A percentile compares a stretch with the other conserved stretches of the same genome.
These are phyloP conservation scores for Theobroma cacao DNA, from an alignment of 345 rosid genomes.

Conservation along the genomic window DNA sequence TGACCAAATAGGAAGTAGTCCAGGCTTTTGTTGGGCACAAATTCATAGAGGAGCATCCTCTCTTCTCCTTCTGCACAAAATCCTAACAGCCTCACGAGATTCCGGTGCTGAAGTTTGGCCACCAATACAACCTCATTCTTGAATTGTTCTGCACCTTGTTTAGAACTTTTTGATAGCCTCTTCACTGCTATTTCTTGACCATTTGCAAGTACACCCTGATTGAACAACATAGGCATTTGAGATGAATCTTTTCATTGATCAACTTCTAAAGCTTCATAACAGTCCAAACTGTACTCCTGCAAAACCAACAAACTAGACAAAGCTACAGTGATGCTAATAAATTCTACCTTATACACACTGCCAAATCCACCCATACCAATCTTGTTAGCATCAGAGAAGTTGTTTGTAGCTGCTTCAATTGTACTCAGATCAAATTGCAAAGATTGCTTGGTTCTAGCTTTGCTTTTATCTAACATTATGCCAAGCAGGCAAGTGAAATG, in stretches of 20 bases:
- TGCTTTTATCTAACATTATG: neutral
- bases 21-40: slow-evolving; percentile 23
- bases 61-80: slow-evolving; percentile 20
- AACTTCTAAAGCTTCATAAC: neutral
- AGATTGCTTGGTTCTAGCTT: neutral
- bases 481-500: neutral
- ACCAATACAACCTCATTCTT: slow-evolving; percentile 22
- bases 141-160: slow-evolving; percentile 20
- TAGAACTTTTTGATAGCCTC: slow-evolving; percentile 18
- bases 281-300: neutral
- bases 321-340: neutral
- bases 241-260: too few relatives aligned
- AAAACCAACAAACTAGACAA: neutral
- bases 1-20: slow-evolving; percentile 18
- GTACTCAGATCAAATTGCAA: slow-evolving; percentile 11
- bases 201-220: slow-evolving; percentile 7
- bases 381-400: slow-evolving; percentile 13
- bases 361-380: slow-evolving; percentile 27
- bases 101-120: slow-evolving; percentile 24
- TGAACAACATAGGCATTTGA: neutral
- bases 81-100: slow-evolving; percentile 13
- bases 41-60: slow-evolving; percentile 20
- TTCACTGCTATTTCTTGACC: slow-evolving; percentile 27
- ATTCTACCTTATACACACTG: slow-evolving; percentile 18
- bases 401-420: slow-evolving; percentile 16